Base-by-base conservation (phyloP, 2,329 filamentous ascomycete species). In the Emydomyces testavorans region DNA sequence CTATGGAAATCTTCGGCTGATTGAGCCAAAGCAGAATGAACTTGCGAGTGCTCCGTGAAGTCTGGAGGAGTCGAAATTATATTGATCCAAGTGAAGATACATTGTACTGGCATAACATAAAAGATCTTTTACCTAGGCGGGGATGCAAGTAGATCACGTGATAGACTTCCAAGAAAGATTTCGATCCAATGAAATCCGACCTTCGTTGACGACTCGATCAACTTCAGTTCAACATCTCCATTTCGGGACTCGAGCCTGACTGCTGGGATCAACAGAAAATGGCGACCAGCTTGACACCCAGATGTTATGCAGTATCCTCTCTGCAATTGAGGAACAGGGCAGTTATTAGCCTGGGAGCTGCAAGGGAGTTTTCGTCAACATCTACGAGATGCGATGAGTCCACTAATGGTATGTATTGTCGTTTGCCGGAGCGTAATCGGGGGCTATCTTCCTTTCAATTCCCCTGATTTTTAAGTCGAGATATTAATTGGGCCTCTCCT, bases 341-440 rank as follows among this genome's bases (percentile, higher is more conserved):
- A 6, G 15, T 43, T 29, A 8, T 21, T 24, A 18, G 26, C 18
- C 28, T 35, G 4, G 28, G 36, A 20, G 28, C 23, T 20, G 23
- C 31, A 4, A 31, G 46, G 37, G 29, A 43, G 8, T 48, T 48
- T 11, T 42, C 28, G 6, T 48, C 39, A 8, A 48, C 38, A 20
- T 42, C 29, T 6, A 21, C 21, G 10, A 42, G 31, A 37, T 36
- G 20, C 3, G 38, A 48, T 13, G 37, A 48, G 6, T n/a, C 24
- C 32, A 2, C 21, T 10, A 28, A 38, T 13, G 46, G 46, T 48
- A 48, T 20, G 45, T 31, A n/a, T n/a, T n/a, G n/a, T n/a, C n/a
- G 18, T 36, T 26, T 41, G 21, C 7, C 15, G 13, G 11, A 37
- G n/a, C 13, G 7, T 28, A 26, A 16, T 26, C 13, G n/a, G 21